Conservation (phyloP, 1,284 basidiomycete genomes). For the Trametes sp. region DNA sequence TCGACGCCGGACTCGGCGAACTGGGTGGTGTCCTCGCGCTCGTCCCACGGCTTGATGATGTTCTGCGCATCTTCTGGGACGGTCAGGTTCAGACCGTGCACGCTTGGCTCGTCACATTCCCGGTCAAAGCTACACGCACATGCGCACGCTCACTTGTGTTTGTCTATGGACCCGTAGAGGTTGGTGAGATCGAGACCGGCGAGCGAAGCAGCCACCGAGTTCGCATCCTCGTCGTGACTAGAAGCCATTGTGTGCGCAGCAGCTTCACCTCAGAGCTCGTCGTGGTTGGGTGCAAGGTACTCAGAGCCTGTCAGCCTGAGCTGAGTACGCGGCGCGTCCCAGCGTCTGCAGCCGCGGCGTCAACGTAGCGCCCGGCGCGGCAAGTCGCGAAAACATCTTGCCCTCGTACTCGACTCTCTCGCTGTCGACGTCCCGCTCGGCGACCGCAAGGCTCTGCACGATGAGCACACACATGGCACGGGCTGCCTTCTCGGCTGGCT, state of each 20-base stretch:
- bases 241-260: constrained; percentile 8
- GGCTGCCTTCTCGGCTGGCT: constrained; percentile 11
- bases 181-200: constrained; percentile 57
- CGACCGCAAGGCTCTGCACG: neutral
- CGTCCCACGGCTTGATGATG: constrained; percentile 82
- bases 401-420: neutral
- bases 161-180: constrained; percentile 70
- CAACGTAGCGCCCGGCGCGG: neutral
- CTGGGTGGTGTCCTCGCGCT: constrained; percentile 70
- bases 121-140: constrained; percentile 23
- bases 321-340: too few relatives aligned
- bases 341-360: too few relatives aligned
- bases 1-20: constrained; percentile 80
- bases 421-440: constrained; percentile 15
- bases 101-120: constrained; percentile 53
- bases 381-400: neutral
- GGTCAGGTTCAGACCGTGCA: constrained; percentile 79
- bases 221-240: constrained; percentile 25
- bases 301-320: too few relatives aligned
- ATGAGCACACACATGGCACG: constrained; percentile 23
- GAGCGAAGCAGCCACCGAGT: constrained; percentile 30
- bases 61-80: constrained; percentile 79
- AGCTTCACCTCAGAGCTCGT: neutral
- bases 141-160: constrained; percentile 66
- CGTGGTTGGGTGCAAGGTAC: neutral